phyloP scores from a whole-genome alignment of 2,329 filamentous ascomycete genomes.

The Fusarium decemcellulare region DNA sequence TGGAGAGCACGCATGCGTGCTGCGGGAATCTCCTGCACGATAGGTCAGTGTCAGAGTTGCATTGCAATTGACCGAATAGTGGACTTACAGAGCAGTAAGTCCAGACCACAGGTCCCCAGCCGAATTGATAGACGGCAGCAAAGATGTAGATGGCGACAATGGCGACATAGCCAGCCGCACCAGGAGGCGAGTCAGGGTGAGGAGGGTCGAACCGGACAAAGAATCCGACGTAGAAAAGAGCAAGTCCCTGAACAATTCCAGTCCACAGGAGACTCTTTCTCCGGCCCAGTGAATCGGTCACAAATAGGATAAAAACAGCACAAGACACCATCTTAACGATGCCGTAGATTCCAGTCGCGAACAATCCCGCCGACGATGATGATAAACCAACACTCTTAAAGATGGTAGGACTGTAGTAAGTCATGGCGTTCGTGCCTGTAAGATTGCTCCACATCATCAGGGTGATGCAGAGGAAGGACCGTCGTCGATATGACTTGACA shows the following conservation, averaged over 20 bases:
- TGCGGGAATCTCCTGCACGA: conserved; percentile 12
- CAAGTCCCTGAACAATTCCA: conserved; percentile 24
- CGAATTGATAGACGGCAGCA: not conserved
- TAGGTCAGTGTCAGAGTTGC: not conserved
- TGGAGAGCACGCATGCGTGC: conserved; percentile 28
- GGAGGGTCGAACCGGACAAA: conserved; percentile 25
- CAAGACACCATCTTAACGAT: conserved; percentile 13
- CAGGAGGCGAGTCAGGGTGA: not conserved
- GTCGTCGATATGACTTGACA: conserved; percentile 69
- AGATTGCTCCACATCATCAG: conserved; percentile 74
- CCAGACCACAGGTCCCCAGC: conserved; percentile 24
- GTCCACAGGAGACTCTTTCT: conserved; percentile 28
- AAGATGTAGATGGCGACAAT: conserved; percentile 7
- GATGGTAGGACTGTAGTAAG: conserved; percentile 10
- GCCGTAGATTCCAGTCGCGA: conserved; percentile 21
- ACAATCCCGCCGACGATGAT: conserved; percentile 11
- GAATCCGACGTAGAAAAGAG: conserved; percentile 25
- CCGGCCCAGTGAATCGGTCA: conserved; percentile 19
- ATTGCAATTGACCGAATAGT: not conserved
- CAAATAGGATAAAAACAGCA: conserved; percentile 3
- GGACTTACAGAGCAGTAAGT: conserved; percentile 15
- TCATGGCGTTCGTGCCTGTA: conserved; percentile 50
- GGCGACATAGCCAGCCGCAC: conserved; percentile 20
- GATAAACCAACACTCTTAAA: conserved; percentile 24
- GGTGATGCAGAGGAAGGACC: conserved; percentile 69